Base-by-base conservation (phyloP, 805 yeast genomes). In the Groenewaldozyma tartarivorans region DNA sequence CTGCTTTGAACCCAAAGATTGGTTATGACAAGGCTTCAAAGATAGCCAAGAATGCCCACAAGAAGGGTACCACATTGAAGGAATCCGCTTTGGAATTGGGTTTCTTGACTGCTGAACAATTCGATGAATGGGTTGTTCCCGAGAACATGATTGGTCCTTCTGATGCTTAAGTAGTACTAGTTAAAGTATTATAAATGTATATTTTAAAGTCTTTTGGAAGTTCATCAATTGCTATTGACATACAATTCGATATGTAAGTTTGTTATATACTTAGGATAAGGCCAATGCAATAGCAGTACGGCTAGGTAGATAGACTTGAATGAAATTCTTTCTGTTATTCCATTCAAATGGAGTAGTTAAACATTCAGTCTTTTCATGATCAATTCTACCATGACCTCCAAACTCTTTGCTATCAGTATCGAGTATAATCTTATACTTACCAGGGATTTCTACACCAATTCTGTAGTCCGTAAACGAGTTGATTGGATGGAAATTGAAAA, bases 31-130 rank as follows among this genome's bases (percentile, higher is more conserved):
- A 79, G 55, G 97, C 98, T 44, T 86, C 96, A 45, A 88, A 90
- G 77, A 90, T 87, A 41, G 98, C 98, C 54, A 92, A 92, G 75
- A 85, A 92, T 62, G 98, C 98, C 38, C 97, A 92, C 77, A 82
- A 88, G 72, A 87, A 92, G 74, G 96, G 96, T 20, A 73, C 90
- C 56, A 92, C 98, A 35, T 76, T 92, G 68, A 92, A 92, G 71
- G 83, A 87, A 66, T 79, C 94, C 48, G 96, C 96, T 47, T 70
- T 92, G 54, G 95, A 92, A 69, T 77, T 92, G 56, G 86, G 85
- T 47, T 90, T 80, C 40, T 73, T 92, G 59, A 72, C 79, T 44
- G 78, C 76, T 51, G 81, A 78, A 62, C 95, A 92, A 69, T 92
- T 92, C 55, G 94, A 88, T 63, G 74, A 86, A 66, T 90, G 95